Percentiles rank a stretch among this genome's conserved stretches.
Evolutionary conservation across 1,284 basidiomycete species (phyloP).

Genomic region (Malassezia furfur): DNA sequence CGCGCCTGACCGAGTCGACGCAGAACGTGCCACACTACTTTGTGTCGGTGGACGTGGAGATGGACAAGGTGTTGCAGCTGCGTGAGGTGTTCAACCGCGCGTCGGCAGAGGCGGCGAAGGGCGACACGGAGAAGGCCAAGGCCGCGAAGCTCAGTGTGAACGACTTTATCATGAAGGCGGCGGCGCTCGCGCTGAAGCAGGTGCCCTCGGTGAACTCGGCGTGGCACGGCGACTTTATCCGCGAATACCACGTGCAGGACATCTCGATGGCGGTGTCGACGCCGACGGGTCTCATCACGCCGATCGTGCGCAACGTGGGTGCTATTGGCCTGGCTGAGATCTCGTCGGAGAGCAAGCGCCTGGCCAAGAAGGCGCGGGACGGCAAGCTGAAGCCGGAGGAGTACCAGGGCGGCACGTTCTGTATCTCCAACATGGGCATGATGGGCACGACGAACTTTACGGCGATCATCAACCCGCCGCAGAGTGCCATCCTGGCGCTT

Average conservation of each 20-base stretch:
- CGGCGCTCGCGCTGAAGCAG: slow-evolving; percentile 77
- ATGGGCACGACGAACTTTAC: slow-evolving; percentile 83
- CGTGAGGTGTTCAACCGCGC: slow-evolving; percentile 85
- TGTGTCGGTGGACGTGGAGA: slow-evolving; percentile 85
- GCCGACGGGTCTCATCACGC: slow-evolving; percentile 89
- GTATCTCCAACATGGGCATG: slow-evolving; percentile 99
- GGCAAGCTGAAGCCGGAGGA: slow-evolving; percentile 91
- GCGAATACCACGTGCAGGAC: slow-evolving; percentile 94
- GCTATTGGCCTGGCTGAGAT: slow-evolving; percentile 84
- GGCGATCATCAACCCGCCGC: slow-evolving; percentile 98
- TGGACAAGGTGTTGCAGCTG: slow-evolving; percentile 91
- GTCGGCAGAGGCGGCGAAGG: slow-evolving; percentile 32
- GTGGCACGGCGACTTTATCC: slow-evolving; percentile 90
- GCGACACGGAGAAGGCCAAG: slow-evolving; percentile 57
- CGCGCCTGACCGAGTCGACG: slow-evolving; percentile 83
- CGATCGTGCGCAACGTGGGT: slow-evolving; percentile 88
- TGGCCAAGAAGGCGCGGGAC: slow-evolving; percentile 89
- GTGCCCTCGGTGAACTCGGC: slow-evolving; percentile 97
- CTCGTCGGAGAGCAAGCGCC: slow-evolving; percentile 78
- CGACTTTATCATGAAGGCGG: slow-evolving; percentile 96
- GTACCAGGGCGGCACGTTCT: slow-evolving; percentile 96
- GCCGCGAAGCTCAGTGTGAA: slow-evolving; percentile 89
- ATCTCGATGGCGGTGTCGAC: slow-evolving; percentile 96
- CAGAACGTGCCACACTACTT: slow-evolving; percentile 95
- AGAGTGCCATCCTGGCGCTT: slow-evolving; percentile 93